These are phyloP conservation scores for Dryas integrifolia DNA, from an alignment of 331 rosid species.

Conservation along the genomic window DNA sequence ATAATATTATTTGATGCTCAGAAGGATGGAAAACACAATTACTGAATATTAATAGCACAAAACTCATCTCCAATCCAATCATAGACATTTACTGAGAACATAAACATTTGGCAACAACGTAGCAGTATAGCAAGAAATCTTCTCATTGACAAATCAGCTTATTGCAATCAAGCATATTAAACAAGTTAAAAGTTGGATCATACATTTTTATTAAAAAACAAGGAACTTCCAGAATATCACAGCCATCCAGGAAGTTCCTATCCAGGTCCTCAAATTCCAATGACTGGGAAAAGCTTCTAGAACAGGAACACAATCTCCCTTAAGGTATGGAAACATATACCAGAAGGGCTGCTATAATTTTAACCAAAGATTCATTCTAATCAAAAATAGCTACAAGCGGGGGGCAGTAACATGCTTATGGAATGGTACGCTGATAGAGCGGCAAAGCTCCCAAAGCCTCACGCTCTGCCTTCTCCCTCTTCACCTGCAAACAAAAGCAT, in stretches of 20 bases:
- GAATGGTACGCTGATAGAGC: conserved; percentile 71
- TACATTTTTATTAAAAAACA: conserved; percentile 16
- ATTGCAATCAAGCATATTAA: conserved; percentile 4
- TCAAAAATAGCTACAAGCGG: conserved; percentile 32
- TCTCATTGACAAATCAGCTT: not conserved
- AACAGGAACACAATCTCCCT: conserved; percentile 24
- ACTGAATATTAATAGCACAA: not conserved
- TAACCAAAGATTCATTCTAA: conserved; percentile 28
- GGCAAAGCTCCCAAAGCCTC: conserved; percentile 93
- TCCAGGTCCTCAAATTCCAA: conserved; percentile 12
- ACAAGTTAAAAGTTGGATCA: not conserved
- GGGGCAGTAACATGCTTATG: not conserved
- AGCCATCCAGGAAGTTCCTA: conserved; percentile 15
- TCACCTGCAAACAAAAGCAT: conserved; percentile 56
- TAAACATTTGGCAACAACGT: not conserved
- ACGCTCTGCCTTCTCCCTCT: conserved; percentile 80
- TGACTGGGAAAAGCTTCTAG: conserved; percentile 12
- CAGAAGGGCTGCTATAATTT: conserved; percentile 29
- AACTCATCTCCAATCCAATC: not conserved
- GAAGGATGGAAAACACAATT: not conserved
- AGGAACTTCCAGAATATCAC: conserved; percentile 8
- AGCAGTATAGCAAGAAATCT: not conserved
- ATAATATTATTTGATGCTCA: not conserved
- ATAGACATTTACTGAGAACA: not conserved
- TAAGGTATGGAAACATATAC: conserved; percentile 31